Evolutionary conservation across 768 basidiomycete species (phyloP).

Genomic region (Lyophyllum semitale): DNA sequence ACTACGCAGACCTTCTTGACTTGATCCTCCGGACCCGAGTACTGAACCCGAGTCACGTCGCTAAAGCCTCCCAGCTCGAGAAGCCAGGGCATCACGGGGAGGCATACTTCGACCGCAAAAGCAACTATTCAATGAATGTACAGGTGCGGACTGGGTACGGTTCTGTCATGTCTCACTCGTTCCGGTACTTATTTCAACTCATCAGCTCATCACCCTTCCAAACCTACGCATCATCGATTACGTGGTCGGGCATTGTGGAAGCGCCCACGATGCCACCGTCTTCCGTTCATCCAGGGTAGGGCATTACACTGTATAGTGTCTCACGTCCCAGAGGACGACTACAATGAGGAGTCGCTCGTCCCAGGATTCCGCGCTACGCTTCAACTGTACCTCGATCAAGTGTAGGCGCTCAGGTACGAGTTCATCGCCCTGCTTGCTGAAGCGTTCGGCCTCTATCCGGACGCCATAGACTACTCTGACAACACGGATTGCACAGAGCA

Average conservation of each 20-base stretch:
- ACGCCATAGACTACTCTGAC: constrained; percentile 66
- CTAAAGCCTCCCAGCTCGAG: background rate
- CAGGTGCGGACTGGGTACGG: too few relatives aligned
- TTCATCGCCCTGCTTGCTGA: constrained; percentile 69
- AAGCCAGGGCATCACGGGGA: constrained; percentile 24
- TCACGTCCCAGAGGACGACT: too few relatives aligned
- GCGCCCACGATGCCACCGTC: constrained; percentile 33
- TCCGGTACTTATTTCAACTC: too few relatives aligned
- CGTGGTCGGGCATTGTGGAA: constrained; percentile 28
- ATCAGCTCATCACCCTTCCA: constrained; percentile 30
- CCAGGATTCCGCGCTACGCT: constrained; percentile 68
- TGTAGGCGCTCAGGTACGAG: constrained; percentile 59
- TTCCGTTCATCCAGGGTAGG: constrained; percentile 25
- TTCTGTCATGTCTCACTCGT: background rate
- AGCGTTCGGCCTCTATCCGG: constrained; percentile 62
- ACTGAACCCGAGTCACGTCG: too few relatives aligned
- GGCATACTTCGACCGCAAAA: constrained; percentile 29
- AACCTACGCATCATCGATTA: constrained; percentile 39
- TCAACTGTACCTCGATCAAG: constrained; percentile 59
- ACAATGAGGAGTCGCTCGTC: constrained; percentile 62
- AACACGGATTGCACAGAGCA: too few relatives aligned
- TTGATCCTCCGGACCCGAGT: too few relatives aligned
- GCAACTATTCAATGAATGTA: constrained; percentile 26
- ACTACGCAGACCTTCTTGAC: too few relatives aligned
- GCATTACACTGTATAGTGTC: too few relatives aligned